phyloP scores from a whole-genome alignment of 148 eudicot species.

The Rhododendron williamsianum region DNA sequence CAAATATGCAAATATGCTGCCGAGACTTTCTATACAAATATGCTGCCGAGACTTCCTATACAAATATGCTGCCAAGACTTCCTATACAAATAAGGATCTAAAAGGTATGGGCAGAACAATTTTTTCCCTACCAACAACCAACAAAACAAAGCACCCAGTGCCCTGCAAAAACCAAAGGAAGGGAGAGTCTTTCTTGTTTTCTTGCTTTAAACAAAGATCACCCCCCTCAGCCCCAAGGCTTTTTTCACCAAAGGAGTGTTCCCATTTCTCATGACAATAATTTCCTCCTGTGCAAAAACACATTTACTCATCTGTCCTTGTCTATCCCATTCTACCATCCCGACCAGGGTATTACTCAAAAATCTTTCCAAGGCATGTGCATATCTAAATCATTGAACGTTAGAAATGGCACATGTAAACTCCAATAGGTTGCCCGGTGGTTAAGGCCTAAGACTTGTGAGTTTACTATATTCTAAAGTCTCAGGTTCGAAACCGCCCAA shows the following conservation, averaged over 20 bases:
- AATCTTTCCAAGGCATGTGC: neutral
- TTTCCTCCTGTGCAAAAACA: neutral
- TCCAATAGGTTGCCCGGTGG: neutral
- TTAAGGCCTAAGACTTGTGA: neutral
- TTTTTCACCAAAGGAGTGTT: constrained; percentile 28
- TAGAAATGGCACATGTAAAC: neutral
- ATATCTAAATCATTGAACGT: neutral
- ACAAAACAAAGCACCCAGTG: constrained; percentile 24
- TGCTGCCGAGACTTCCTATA: no score
- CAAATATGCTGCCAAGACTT: no score
- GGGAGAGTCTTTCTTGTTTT: constrained; percentile 10
- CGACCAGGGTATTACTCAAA: neutral
- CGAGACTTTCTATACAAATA: no score
- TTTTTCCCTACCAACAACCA: constrained; percentile 32
- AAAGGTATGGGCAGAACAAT: constrained; percentile 29
- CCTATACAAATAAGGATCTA: constrained; percentile 12
- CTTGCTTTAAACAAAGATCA: neutral
- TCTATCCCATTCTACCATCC: neutral
- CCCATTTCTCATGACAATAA: constrained; percentile 31
- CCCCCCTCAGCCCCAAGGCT: neutral
- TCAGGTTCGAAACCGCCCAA: no score
- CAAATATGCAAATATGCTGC: no score
- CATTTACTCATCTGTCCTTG: constrained; percentile 1
- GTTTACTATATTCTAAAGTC: no score
- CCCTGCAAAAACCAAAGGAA: constrained; percentile 8